Base-by-base conservation (phyloP, 148 eudicot genomes). In the Salicornia ramosissima region DNA sequence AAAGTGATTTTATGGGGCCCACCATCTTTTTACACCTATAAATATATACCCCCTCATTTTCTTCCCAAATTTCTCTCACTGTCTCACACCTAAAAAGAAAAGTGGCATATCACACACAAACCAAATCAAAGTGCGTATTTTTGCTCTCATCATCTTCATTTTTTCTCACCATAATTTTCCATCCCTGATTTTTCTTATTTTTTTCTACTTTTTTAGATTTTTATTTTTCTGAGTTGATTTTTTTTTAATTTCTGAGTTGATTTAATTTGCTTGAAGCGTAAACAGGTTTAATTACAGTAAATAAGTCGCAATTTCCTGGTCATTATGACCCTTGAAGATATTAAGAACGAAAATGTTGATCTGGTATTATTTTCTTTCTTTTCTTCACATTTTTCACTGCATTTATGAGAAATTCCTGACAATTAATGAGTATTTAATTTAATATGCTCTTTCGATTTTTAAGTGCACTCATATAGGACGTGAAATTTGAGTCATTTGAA, bases 311-410 rank as follows among this genome's bases (percentile, higher is more conserved):
- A 29, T 11, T 60, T 60, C 16, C 36, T 51, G 69, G 52, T 2
- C 62, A 68, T 26, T 4, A 72, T 78, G 77, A 51, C 55, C 31
- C 74, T 78, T 7, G 55, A 70, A 65, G 78, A 78, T 39, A 78
- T 82, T 33, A 74, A 78, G 28, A 75, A 75, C 50, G 82, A 82
- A 66, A 73, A 75, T 29, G 77, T 82, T 60, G 85, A 82, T 73
- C 65, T 82, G 85, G 85, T 82, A 75, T 42, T 22, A 39, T 60
- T 25, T 34, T 59, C 31, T 46, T 25, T 16, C 42, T 8, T 56
- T 1, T 26, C 6, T 36, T 36, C n/a, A 36, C 40, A 36, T 36
- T 31, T 10, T 16, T 36, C 50, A 6, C 39, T 21, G n/a, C 33
- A 42, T 13, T 21, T 1, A 14, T 9, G 10, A 21, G 31, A 1